Evolutionary conservation across 2,329 filamentous ascomycete species (phyloP), one percentile per base, ranked within the genome.

Genomic region (Rhynchosporium graminicola): DNA sequence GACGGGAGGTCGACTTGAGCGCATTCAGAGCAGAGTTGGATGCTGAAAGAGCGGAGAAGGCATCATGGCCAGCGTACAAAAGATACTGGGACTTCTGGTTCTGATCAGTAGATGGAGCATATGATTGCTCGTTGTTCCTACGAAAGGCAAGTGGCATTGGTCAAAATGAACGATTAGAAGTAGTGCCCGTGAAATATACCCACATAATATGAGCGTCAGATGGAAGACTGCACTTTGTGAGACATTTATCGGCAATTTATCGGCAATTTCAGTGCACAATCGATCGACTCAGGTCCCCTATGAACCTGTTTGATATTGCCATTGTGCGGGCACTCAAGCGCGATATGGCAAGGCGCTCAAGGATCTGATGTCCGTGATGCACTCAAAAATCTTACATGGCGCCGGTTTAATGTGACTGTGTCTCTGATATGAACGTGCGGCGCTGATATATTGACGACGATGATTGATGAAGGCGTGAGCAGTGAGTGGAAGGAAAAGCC

Each of bases 1-100:
- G 72, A 51, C 67, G 73, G 9, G 72, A 74, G 40, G 9, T 71
- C 9, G 71, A 74, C 56, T 50, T 73, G n/a, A 68, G 65, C 26
- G 66, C 70, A n/a, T 70, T 74, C 56, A 63, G 63, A 55, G 66
- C 65, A 40, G 73, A 75, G 60, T 42, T 74, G 52, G 69, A 67
- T 59, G 70, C 65, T 38, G 72, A 74, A 63, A 65, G 71, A 3
- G 69, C 68, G 6, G 64, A 68, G 62, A 71, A 70, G 56, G 68
- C 67, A 6, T 15, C 65, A 7, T 71, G 69, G 72, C 69, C 73
- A 28, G 57, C 50, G 57, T 74, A 64, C 62, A 75, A 74, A 69
- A 69, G 67, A 61, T 42, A 43, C 4, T 69, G 63, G 65, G 59
- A 71, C 57, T 71, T 71, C 62, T 68, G 64, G 66, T 59, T 59